phyloP scores from a whole-genome alignment of 2,329 filamentous ascomycete species.

The Pseudogymnoascus sp. region DNA sequence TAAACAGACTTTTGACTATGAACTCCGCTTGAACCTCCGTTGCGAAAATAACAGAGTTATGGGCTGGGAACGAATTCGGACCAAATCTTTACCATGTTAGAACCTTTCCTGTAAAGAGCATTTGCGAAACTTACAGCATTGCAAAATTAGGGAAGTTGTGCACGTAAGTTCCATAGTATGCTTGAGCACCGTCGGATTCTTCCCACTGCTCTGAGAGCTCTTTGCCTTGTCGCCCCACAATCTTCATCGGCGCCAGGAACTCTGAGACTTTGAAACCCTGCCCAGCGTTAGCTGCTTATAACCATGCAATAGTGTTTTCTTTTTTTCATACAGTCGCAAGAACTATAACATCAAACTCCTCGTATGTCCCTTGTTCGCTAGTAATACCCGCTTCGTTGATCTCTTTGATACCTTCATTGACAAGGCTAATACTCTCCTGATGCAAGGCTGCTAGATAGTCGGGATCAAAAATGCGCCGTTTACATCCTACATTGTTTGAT shows the following conservation, averaged over 20 bases:
- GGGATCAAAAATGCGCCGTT: conserved; percentile 26
- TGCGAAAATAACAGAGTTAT: conserved; percentile 28
- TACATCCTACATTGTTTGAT: conserved; percentile 21
- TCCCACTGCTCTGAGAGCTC: conserved; percentile 26
- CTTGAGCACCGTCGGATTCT: conserved; percentile 25
- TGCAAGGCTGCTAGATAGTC: conserved; percentile 22
- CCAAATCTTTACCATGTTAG: conserved; percentile 15
- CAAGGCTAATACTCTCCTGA: conserved; percentile 7
- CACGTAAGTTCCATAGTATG: conserved; percentile 24
- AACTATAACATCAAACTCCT: conserved; percentile 15
- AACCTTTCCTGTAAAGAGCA: neutral
- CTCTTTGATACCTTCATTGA: conserved; percentile 11
- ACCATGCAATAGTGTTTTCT: conserved; percentile 9
- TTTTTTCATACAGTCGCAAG: conserved; percentile 13
- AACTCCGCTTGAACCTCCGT: conserved; percentile 27
- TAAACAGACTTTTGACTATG: conserved; percentile 23
- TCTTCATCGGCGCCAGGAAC: conserved; percentile 29
- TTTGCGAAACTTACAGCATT: conserved; percentile 12
- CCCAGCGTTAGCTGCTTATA: neutral
- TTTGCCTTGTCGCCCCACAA: conserved; percentile 20
- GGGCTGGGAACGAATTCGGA: conserved; percentile 25
- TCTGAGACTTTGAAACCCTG: conserved; percentile 26
- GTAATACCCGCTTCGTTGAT: conserved; percentile 12
- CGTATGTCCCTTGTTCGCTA: neutral
- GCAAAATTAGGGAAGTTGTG: conserved; percentile 25